Evolutionary conservation across 345 rosid genomes (phyloP).

Genomic region (Limnanthes douglasii): DNA sequence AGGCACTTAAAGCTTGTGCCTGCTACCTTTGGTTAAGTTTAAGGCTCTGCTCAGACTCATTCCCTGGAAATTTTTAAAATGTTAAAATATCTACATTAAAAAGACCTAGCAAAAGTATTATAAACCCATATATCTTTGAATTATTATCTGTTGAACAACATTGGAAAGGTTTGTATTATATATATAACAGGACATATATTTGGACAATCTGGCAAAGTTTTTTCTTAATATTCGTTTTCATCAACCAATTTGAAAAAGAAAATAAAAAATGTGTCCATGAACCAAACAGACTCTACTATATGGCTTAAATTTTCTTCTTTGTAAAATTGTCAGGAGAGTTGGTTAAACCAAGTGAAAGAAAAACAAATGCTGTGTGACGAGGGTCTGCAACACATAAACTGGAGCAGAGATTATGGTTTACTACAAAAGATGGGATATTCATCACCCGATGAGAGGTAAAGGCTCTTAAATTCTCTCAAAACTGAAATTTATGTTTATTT

Average conservation of each 20-base stretch:
- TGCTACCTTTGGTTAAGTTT: no score
- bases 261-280: no score
- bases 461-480: slow-evolving; percentile 1
- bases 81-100: no score
- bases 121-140: no score
- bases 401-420: slow-evolving; percentile 18
- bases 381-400: slow-evolving; percentile 50
- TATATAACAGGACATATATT: background rate
- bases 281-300: slow-evolving; percentile 1
- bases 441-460: slow-evolving; percentile 22
- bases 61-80: no score
- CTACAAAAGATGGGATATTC: slow-evolving; percentile 23
- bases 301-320: slow-evolving; percentile 7
- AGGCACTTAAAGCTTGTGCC: no score
- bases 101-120: no score
- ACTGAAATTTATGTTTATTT: slow-evolving; percentile 1
- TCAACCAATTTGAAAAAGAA: no score
- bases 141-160: no score
- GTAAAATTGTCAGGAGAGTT: slow-evolving; percentile 51
- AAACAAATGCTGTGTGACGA: slow-evolving; percentile 63
- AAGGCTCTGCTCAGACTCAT: no score
- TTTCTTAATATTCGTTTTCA: background rate
- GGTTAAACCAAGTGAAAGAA: slow-evolving; percentile 56
- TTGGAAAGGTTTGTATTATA: background rate
- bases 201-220: background rate